Evolutionary conservation across 108 stramenopile genomes (phyloP), one percentile per base, ranked within the genome.

Genomic region (Cyclotella choctawhatcheeana): DNA sequence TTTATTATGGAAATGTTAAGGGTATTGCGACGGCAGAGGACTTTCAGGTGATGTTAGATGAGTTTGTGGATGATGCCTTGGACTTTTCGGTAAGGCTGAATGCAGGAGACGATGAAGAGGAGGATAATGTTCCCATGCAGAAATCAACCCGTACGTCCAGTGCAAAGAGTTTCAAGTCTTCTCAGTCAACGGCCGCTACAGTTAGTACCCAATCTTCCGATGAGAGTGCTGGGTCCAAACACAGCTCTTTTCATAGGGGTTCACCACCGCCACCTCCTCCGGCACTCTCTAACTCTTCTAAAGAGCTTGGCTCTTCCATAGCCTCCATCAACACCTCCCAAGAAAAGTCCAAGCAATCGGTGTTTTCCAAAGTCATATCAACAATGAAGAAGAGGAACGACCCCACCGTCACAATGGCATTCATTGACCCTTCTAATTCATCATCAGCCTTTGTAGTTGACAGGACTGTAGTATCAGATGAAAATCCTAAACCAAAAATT

Each of bases 51-150:
- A 65, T 62, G 33, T 25, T 78, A 40, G 77, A 78, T 71, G 44
- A 71, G 34, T 78, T 78, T 26, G 77, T 78, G 22, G 77, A 78
- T 29, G 70, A 78, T 60, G 64, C 64, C 35, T 53, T 78, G 40
- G 48, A 78, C 0, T 71, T 66, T 53, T 32, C n/a, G 29, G 54
- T 60, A 33, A 71, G 55, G 55, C 33, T 78, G 32, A 65, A 58
- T 47, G 8, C n/a, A 26, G 18, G 55, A 10, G 48, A 44, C 0
- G 22, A 24, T 16, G 60, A 58, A 17, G 60, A 62, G 7, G 47
- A 61, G 10, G 21, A 2, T 47, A 40, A 8, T 6, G 37, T 47
- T 5, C 18, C 44, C n/a, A n/a, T n/a, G n/a, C n/a, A n/a, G n/a
- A n/a, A n/a, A n/a, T n/a, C n/a, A n/a, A n/a, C n/a, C n/a, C n/a